Evolutionary conservation across 495 filamentous ascomycete genomes (phyloP).

Genomic region (Aspergillus bertholletiae): DNA sequence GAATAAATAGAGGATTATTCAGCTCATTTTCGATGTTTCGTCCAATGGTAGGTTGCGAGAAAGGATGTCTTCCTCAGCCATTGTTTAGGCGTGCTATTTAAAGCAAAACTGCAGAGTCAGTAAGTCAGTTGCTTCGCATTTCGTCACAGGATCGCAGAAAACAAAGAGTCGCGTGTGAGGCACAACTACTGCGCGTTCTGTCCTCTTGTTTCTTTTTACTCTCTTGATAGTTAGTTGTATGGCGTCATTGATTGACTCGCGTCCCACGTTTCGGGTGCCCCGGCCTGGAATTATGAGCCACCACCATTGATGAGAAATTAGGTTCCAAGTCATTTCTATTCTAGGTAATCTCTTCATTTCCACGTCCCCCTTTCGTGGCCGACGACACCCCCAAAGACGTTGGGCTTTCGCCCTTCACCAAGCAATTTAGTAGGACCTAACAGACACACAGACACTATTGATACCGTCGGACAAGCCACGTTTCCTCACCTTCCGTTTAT

Average conservation of each 20-base stretch:
- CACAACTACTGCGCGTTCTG: constrained; percentile 10
- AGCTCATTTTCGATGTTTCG: background rate
- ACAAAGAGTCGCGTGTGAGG: background rate
- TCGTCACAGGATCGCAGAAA: constrained; percentile 2
- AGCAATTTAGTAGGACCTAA: background rate
- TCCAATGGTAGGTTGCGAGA: background rate
- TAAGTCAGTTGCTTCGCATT: background rate
- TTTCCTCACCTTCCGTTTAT: background rate
- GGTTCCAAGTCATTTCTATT: constrained; percentile 1
- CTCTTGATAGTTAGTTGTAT: constrained; percentile 8
- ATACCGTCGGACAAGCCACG: constrained; percentile 5
- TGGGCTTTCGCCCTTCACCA: background rate
- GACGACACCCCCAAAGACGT: background rate
- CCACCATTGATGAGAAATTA: constrained; percentile 14
- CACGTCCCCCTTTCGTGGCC: too few relatives aligned
- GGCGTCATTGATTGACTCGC: constrained; percentile 25
- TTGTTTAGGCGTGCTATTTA: background rate
- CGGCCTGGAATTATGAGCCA: constrained; percentile 14
- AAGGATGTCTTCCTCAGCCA: background rate
- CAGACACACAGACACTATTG: background rate
- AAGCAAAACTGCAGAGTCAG: background rate
- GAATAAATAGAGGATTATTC: background rate
- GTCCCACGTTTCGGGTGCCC: constrained; percentile 22
- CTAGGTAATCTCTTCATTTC: background rate
- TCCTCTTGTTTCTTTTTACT: too few relatives aligned